Percentiles rank a stretch among this genome's conserved stretches.
Evolutionary conservation across 257 asterid genomes (phyloP).

Genomic region (Linaria vulgaris): DNA sequence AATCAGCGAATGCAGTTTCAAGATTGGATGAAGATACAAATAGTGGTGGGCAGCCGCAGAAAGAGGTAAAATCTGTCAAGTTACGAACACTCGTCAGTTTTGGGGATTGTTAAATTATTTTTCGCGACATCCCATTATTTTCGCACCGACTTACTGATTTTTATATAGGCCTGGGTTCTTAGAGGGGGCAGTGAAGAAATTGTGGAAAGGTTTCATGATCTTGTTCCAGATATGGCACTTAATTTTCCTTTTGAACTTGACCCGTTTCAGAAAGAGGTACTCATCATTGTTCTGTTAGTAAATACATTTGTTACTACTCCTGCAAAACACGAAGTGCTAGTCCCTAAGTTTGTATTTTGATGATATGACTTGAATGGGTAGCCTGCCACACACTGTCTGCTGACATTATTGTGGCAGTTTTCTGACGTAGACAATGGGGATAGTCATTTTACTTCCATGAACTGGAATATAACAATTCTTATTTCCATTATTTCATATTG

Average conservation of each 20-base stretch:
- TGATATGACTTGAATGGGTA: slow-evolving; percentile 18
- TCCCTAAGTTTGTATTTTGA: slow-evolving; percentile 23
- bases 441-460: slow-evolving; percentile 17
- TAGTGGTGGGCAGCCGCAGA: slow-evolving; percentile 43
- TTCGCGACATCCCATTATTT: slow-evolving; percentile 9
- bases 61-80: slow-evolving; percentile 49
- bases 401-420: slow-evolving; percentile 11
- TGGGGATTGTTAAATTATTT: slow-evolving; percentile 8
- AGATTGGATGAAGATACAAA: slow-evolving; percentile 44
- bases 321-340: slow-evolving; percentile 21
- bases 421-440: slow-evolving; percentile 4
- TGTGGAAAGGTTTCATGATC: slow-evolving; percentile 68
- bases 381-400: slow-evolving; percentile 11
- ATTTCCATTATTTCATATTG: too few relatives aligned
- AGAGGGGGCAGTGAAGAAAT: slow-evolving; percentile 61
- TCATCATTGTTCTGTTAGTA: slow-evolving; percentile 17
- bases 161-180: slow-evolving; percentile 75
- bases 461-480: neutral
- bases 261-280: slow-evolving; percentile 96
- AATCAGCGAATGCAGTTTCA: slow-evolving; percentile 39
- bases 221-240: slow-evolving; percentile 97
- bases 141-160: slow-evolving; percentile 20
- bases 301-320: slow-evolving; percentile 20
- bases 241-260: slow-evolving; percentile 90
- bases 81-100: slow-evolving; percentile 2